phyloP scores from a whole-genome alignment of 2,329 filamentous ascomycete genomes.

The Penicillium sp. region DNA sequence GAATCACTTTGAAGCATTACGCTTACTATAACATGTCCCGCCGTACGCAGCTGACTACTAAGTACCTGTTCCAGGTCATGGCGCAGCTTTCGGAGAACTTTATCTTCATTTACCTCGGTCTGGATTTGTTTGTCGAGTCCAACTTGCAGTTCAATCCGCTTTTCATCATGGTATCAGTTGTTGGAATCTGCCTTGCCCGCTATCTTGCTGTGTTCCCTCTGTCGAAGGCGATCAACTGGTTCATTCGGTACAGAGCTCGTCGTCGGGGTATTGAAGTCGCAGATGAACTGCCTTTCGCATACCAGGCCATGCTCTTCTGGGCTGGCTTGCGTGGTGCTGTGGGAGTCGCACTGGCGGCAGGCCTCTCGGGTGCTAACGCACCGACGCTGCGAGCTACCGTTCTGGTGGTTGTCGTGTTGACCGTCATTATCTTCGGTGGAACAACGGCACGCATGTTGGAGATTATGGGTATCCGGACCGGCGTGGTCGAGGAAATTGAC shows the following conservation, averaged over 20 bases:
- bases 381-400: conserved; percentile 88
- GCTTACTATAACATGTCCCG: conserved; percentile 99
- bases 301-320: conserved; percentile 99
- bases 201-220: conserved; percentile 95
- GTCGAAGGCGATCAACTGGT: conserved; percentile 85
- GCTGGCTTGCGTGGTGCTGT: conserved; percentile 93
- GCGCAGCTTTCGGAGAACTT: conserved; percentile 98
- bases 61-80: conserved; percentile 93
- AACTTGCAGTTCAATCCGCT: conserved; percentile 88
- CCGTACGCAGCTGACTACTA: conserved; percentile 93
- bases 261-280: conserved; percentile 72
- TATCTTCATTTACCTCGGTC: conserved; percentile 97
- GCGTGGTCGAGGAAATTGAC: conserved; percentile 94
- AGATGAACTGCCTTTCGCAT: conserved; percentile 90
- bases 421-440: conserved; percentile 97
- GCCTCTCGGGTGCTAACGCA: conserved; percentile 78
- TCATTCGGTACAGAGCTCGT: conserved; percentile 81
- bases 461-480: conserved; percentile 92
- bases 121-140: conserved; percentile 90
- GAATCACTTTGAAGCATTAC: conserved; percentile 97
- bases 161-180: conserved; percentile 87
- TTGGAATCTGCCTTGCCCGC: conserved; percentile 87
- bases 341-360: conserved; percentile 88
- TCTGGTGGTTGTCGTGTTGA: conserved; percentile 94
- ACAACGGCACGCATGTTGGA: conserved; percentile 98